These are phyloP conservation scores for Penicillium sp. DNA, from an alignment of 2,329 filamentous ascomycete genomes.

Conservation along the genomic window DNA sequence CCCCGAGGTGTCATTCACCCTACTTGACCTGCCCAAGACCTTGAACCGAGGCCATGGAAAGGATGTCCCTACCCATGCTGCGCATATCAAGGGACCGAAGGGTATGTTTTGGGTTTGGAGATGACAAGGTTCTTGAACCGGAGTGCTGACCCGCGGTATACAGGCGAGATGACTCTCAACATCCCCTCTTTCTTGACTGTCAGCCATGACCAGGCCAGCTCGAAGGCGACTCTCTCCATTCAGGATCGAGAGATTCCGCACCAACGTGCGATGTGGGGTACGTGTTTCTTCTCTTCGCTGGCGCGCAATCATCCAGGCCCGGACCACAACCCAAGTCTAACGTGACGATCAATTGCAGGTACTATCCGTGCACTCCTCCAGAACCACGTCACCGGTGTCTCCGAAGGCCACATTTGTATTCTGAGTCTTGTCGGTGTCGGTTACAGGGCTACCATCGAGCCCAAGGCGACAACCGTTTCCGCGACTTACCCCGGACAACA, in stretches of 20 bases:
- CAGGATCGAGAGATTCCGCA: slow-evolving; percentile 69
- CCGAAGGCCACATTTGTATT: slow-evolving; percentile 93
- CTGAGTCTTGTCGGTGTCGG: slow-evolving; percentile 92
- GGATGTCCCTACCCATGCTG: slow-evolving; percentile 64
- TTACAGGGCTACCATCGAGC: slow-evolving; percentile 86
- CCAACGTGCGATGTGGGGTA: slow-evolving; percentile 97
- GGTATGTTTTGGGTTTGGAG: slow-evolving; percentile 55
- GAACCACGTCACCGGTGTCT: slow-evolving; percentile 90
- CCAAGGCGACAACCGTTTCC: slow-evolving; percentile 67
- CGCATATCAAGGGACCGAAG: slow-evolving; percentile 80
- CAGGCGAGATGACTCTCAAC: slow-evolving; percentile 74
- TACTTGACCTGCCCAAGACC: slow-evolving; percentile 66
- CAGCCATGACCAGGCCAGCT: slow-evolving; percentile 65
- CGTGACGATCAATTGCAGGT: slow-evolving; percentile 56
- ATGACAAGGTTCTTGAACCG: not conserved
- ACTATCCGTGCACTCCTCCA: slow-evolving; percentile 88
- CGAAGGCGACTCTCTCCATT: slow-evolving; percentile 71
- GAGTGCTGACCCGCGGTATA: slow-evolving; percentile 16
- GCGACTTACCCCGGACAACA: slow-evolving; percentile 78
- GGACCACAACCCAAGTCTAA: slow-evolving; percentile 2
- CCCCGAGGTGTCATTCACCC: slow-evolving; percentile 75
- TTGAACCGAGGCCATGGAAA: slow-evolving; percentile 64
- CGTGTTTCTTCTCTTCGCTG: slow-evolving; percentile 35
- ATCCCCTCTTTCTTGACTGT: slow-evolving; percentile 81
- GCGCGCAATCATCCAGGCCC: no score